These are phyloP conservation scores for Aphanocladium album DNA, from an alignment of 2,329 filamentous ascomycete genomes.

Conservation along the genomic window DNA sequence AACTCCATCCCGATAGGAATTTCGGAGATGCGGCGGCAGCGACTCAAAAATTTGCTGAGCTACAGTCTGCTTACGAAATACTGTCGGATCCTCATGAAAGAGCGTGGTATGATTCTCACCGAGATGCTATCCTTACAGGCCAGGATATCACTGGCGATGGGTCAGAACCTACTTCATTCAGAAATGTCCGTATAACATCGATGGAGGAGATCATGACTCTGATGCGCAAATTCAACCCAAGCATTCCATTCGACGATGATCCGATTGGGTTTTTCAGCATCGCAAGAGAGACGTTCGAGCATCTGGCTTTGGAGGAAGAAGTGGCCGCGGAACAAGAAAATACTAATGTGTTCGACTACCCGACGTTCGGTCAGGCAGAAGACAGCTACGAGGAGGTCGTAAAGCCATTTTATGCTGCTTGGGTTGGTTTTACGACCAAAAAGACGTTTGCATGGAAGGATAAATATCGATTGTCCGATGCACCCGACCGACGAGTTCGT, in stretches of 20 bases:
- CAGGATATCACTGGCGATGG: conserved; percentile 43
- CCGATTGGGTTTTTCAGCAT: conserved; percentile 81
- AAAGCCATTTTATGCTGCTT: conserved; percentile 73
- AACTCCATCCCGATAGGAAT: conserved; percentile 93
- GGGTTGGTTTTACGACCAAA: conserved; percentile 75
- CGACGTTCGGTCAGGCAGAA: conserved; percentile 72
- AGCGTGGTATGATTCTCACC: conserved; percentile 96
- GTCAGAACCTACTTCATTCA: conserved; percentile 52
- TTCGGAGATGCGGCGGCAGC: conserved; percentile 77
- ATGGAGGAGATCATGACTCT: conserved; percentile 73
- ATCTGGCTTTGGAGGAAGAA: conserved; percentile 74
- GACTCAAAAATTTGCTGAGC: conserved; percentile 81
- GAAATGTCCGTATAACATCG: conserved; percentile 71
- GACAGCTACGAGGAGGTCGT: conserved; percentile 74
- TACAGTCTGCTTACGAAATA: conserved; percentile 93
- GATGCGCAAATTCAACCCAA: conserved; percentile 74
- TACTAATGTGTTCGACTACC: conserved; percentile 60
- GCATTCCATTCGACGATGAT: conserved; percentile 74
- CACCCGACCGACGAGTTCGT: conserved; percentile 76
- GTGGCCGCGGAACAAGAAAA: conserved; percentile 67
- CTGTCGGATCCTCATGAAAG: conserved; percentile 92
- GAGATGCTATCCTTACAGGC: conserved; percentile 73
- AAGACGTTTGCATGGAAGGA: conserved; percentile 92
- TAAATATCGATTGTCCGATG: conserved; percentile 74
- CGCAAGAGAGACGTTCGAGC: conserved; percentile 70